These are phyloP conservation scores for Suillus paluster DNA, from an alignment of 768 basidiomycete genomes.

Conservation along the genomic window DNA sequence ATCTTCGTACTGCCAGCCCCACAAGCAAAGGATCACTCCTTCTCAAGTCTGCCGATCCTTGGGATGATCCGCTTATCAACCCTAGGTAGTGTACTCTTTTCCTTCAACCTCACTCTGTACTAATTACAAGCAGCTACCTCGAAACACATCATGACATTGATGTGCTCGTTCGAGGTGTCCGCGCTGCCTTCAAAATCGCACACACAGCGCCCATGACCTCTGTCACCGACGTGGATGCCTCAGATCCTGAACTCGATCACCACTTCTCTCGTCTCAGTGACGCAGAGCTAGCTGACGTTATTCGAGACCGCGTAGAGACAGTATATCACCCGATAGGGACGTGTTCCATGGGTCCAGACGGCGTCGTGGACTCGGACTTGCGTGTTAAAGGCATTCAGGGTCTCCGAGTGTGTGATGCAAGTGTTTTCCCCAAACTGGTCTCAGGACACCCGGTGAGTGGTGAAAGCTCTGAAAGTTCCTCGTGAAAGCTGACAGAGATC, in stretches of 20 bases:
- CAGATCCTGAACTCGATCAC: conserved; percentile 42
- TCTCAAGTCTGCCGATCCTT: conserved; percentile 40
- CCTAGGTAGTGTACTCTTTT: conserved; percentile 35
- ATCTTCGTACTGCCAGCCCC: too few relatives aligned
- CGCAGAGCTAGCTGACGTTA: conserved; percentile 36
- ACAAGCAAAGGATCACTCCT: too few relatives aligned
- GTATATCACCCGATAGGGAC: conserved; percentile 49
- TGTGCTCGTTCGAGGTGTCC: too few relatives aligned
- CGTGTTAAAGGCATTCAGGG: conserved; percentile 45
- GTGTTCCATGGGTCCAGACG: conserved; percentile 41
- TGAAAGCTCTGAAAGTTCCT: background rate
- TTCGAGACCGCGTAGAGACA: conserved; percentile 42
- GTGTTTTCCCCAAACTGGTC: conserved; percentile 46
- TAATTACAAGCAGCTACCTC: too few relatives aligned
- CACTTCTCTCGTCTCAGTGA: conserved; percentile 36
- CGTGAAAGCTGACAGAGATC: background rate
- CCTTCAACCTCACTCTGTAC: too few relatives aligned
- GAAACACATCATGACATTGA: too few relatives aligned
- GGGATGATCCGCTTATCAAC: conserved; percentile 46
- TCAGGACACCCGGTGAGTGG: conserved; percentile 49
- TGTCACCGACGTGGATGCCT: too few relatives aligned
- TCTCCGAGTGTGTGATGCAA: conserved; percentile 51
- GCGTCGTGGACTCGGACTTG: conserved; percentile 40
- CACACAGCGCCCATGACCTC: too few relatives aligned
- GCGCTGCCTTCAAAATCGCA: too few relatives aligned